A percentile compares a stretch with the other conserved stretches of the same genome.
Evolutionary conservation across 1,139 yeast genomes (phyloP).

Genomic region (Lodderomyces parapsilosis): DNA sequence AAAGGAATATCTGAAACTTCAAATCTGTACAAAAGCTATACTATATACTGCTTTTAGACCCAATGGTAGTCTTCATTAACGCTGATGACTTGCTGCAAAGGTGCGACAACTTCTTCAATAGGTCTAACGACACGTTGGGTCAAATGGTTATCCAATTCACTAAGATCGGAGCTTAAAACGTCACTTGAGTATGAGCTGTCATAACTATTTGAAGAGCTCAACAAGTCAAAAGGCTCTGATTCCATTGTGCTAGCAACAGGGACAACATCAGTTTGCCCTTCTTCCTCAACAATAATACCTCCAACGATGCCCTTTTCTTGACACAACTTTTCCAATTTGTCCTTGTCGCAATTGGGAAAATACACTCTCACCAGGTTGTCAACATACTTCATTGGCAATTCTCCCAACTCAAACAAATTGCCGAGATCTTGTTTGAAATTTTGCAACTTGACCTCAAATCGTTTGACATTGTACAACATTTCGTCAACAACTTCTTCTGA

Average conservation of each 20-base stretch:
- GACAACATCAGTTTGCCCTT: not conserved
- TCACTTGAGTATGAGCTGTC: constrained; percentile 13
- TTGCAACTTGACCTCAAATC: constrained; percentile 33
- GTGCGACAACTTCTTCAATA: constrained; percentile 6
- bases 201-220: constrained; percentile 18
- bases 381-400: constrained; percentile 46
- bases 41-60: constrained; percentile 16
- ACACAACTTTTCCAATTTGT: constrained; percentile 49
- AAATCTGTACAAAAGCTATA: constrained; percentile 2
- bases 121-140: not conserved
- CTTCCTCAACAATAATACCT: constrained; percentile 46
- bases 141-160: constrained; percentile 9
- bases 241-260: constrained; percentile 4
- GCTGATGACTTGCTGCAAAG: constrained; percentile 10
- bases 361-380: constrained; percentile 46
- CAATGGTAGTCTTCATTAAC: constrained; percentile 23
- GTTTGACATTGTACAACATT: constrained; percentile 33
- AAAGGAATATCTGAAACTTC: not conserved
- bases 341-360: constrained; percentile 57
- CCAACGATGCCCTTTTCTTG: constrained; percentile 49
- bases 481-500: constrained; percentile 46
- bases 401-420: constrained; percentile 46
- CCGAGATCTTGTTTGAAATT: constrained; percentile 35
- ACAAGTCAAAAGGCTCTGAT: constrained; percentile 18
- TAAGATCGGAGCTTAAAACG: constrained; percentile 11